These are phyloP conservation scores for Ochromonas danica DNA, from an alignment of 108 stramenopile genomes.

Conservation along the genomic window DNA sequence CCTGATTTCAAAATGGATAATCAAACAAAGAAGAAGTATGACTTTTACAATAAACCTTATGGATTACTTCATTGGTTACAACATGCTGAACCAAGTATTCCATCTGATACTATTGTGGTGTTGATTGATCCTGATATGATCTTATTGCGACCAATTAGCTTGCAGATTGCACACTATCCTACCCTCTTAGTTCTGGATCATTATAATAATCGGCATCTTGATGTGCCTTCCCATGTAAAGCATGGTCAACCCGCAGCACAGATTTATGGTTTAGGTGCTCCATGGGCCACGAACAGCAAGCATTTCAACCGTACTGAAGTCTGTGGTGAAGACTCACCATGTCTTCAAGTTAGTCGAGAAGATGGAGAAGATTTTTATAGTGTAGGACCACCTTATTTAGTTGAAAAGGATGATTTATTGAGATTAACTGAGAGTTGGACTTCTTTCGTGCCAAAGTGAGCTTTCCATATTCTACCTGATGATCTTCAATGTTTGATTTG, in stretches of 20 bases:
- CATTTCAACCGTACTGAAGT: slow-evolving; percentile 65
- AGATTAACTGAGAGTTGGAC: slow-evolving; percentile 71
- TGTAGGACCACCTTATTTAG: slow-evolving; percentile 88
- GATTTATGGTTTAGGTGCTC: slow-evolving; percentile 73
- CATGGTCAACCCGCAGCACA: slow-evolving; percentile 79
- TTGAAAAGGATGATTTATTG: slow-evolving; percentile 72
- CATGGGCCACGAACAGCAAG: slow-evolving; percentile 57
- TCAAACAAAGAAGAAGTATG: slow-evolving; percentile 34
- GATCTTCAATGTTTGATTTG: not conserved
- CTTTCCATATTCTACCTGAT: not conserved
- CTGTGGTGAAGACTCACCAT: slow-evolving; percentile 60
- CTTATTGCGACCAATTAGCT: slow-evolving; percentile 70
- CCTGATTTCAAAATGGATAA: slow-evolving; percentile 54
- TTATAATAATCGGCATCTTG: not conserved
- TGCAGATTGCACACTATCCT: slow-evolving; percentile 40
- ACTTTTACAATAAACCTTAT: slow-evolving; percentile 55
- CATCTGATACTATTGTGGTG: slow-evolving; percentile 71
- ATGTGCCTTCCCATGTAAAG: slow-evolving; percentile 49
- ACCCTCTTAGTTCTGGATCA: slow-evolving; percentile 50
- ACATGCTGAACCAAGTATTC: slow-evolving; percentile 25
- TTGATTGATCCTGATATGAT: slow-evolving; percentile 94
- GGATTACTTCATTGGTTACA: slow-evolving; percentile 47
- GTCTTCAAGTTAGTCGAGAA: slow-evolving; percentile 43
- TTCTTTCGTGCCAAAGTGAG: slow-evolving; percentile 61
- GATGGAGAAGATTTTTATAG: slow-evolving; percentile 66